These are phyloP conservation scores for Sporothrix brasiliensis DNA, from an alignment of 2,329 filamentous ascomycete species.

Conservation along the genomic window DNA sequence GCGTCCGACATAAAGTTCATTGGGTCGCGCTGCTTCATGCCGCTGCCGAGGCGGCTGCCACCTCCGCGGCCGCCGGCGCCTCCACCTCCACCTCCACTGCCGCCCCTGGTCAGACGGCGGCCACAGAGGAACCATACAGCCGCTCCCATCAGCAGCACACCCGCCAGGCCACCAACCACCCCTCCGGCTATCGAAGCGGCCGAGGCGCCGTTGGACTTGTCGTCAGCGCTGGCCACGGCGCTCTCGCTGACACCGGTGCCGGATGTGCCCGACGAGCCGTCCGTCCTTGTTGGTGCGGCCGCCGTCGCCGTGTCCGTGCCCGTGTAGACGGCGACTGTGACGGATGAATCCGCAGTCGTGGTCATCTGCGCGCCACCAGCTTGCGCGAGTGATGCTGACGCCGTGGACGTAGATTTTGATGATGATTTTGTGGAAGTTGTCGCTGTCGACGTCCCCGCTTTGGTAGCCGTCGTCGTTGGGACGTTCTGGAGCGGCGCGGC, in stretches of 20 bases:
- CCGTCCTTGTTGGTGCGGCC: neutral
- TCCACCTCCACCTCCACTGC: neutral
- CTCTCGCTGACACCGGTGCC: slow-evolving; percentile 29
- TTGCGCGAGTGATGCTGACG: slow-evolving; percentile 32
- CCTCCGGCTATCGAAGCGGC: slow-evolving; percentile 53
- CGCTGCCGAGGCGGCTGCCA: slow-evolving; percentile 29
- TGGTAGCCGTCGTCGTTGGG: slow-evolving; percentile 15
- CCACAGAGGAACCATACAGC: slow-evolving; percentile 47
- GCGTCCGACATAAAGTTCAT: slow-evolving; percentile 31
- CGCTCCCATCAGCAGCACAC: slow-evolving; percentile 47
- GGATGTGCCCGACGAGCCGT: neutral
- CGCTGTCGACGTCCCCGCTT: slow-evolving; percentile 26
- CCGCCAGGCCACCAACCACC: slow-evolving; percentile 50
- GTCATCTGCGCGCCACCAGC: neutral
- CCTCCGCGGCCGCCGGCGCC: neutral
- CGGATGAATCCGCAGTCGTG: neutral
- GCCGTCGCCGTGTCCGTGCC: neutral
- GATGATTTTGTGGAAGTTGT: slow-evolving; percentile 34
- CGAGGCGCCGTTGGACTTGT: slow-evolving; percentile 38
- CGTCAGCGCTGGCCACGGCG: slow-evolving; percentile 28
- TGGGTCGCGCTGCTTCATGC: slow-evolving; percentile 27
- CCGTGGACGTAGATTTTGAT: slow-evolving; percentile 37
- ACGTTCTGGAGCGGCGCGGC: slow-evolving; percentile 37
- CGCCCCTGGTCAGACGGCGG: slow-evolving; percentile 39
- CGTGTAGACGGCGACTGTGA: neutral